phyloP scores from a whole-genome alignment of 2,329 filamentous ascomycete genomes.

The Beauveria pseudobassiana region DNA sequence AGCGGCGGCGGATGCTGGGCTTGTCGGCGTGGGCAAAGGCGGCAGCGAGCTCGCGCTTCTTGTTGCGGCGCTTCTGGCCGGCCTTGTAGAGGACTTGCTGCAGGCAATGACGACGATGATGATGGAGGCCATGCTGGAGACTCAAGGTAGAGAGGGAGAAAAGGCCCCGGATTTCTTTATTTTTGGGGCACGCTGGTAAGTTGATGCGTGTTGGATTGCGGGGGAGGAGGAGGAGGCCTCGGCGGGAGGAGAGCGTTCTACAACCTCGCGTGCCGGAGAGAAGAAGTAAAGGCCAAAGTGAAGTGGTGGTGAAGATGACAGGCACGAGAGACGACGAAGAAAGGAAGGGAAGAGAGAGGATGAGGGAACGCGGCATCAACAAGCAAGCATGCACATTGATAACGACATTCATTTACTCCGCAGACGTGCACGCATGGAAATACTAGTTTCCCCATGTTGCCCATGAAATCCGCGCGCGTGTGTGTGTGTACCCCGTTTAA shows the following conservation, averaged over 20 bases:
- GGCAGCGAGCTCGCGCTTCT: conserved; percentile 8
- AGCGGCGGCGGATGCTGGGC: conserved; percentile 4
- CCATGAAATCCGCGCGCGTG: background rate
- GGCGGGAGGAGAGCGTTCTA: no score
- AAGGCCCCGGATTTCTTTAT: background rate
- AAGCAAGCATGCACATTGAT: background rate
- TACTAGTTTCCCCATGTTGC: background rate
- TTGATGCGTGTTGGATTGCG: no score
- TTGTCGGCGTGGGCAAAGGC: background rate
- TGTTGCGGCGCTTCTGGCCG: conserved; percentile 3
- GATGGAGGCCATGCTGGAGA: conserved; percentile 7
- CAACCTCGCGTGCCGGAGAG: no score
- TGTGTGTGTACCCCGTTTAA: background rate
- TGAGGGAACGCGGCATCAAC: background rate
- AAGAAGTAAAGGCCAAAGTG: background rate
- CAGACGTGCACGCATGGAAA: background rate
- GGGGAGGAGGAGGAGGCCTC: no score
- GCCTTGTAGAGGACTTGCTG: conserved; percentile 11
- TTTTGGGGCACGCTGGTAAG: no score
- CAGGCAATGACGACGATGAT: conserved; percentile 9
- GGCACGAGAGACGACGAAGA: background rate
- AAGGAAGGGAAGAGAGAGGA: background rate
- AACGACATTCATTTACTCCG: conserved; percentile 1
- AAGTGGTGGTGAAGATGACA: background rate
- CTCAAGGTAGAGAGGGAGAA: background rate